Evolutionary conservation across 352 stramenopile genomes (phyloP).

Genomic region (Pythium graminicola): DNA sequence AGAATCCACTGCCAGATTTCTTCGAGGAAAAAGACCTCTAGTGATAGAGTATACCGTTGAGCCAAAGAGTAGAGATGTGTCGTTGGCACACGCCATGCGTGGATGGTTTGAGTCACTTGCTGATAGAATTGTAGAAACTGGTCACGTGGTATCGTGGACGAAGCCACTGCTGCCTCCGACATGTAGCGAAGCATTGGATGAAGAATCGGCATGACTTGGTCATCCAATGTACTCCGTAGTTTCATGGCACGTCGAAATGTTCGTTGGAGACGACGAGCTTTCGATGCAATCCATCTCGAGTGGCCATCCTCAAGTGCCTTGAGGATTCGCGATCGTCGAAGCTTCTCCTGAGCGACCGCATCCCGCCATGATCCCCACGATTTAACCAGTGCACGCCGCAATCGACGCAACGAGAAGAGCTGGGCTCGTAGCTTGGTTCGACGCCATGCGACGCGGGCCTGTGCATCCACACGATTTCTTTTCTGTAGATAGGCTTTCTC

Average conservation of each 20-base stretch:
- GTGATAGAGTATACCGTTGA: constrained; percentile 18
- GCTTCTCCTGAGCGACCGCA: not conserved
- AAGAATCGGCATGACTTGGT: constrained; percentile 8
- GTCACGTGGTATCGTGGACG: not conserved
- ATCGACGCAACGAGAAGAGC: not conserved
- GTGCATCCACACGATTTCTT: constrained; percentile 15
- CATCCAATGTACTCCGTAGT: not conserved
- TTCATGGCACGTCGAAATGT: not conserved
- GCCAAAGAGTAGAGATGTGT: constrained; percentile 27
- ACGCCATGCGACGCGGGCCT: constrained; percentile 7
- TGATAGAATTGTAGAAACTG: constrained; percentile 23
- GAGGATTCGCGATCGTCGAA: not conserved
- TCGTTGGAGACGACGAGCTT: constrained; percentile 14
- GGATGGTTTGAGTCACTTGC: constrained; percentile 25
- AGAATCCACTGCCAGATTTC: constrained; percentile 30
- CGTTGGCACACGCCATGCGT: constrained; percentile 28
- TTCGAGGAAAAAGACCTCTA: constrained; percentile 27
- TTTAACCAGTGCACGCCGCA: not conserved
- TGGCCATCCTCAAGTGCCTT: constrained; percentile 12
- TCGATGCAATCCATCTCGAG: constrained; percentile 12
- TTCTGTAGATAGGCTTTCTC: constrained; percentile 20
- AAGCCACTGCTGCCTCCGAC: not conserved
- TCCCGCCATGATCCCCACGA: constrained; percentile 4
- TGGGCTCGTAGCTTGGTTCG: constrained; percentile 23
- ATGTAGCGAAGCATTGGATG: constrained; percentile 5